Evolutionary conservation across 306 rosid genomes (phyloP).

Genomic region (Vicia faba): DNA sequence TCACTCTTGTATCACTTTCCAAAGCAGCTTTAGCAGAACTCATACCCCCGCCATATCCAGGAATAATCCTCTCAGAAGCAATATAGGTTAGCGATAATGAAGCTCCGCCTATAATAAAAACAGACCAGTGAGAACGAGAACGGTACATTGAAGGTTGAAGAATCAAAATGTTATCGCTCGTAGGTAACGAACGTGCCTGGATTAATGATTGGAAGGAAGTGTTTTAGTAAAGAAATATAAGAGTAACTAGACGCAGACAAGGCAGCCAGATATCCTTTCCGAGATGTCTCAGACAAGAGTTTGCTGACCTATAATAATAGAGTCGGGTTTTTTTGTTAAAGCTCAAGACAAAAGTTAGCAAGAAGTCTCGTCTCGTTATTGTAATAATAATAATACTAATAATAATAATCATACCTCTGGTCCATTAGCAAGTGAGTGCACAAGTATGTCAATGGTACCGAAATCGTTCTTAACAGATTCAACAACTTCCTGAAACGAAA

Average conservation of each 20-base stretch:
- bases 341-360: background rate
- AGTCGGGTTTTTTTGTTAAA: conserved; percentile 22
- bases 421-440: conserved; percentile 99
- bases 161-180: background rate
- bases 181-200: conserved; percentile 55
- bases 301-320: conserved; percentile 66
- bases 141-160: background rate
- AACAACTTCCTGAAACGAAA: conserved; percentile 76
- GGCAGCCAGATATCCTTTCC: conserved; percentile 97
- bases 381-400: conserved; percentile 1
- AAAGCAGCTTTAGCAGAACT: conserved; percentile 99
- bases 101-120: conserved; percentile 70
- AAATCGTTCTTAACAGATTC: conserved; percentile 85
- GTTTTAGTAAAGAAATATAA: conserved; percentile 80
- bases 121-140: conserved; percentile 8
- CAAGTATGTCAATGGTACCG: conserved; percentile 95
- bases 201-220: conserved; percentile 87
- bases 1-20: conserved; percentile 92
- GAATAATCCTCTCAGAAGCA: conserved; percentile 95
- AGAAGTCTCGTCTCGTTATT: background rate
- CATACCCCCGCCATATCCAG: conserved; percentile 99
- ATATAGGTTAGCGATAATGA: conserved; percentile 91
- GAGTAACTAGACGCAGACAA: conserved; percentile 96
- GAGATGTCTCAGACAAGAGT: conserved; percentile 90
- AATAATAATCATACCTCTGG: conserved; percentile 84